phyloP scores from a whole-genome alignment of 129 eudicot genomes.

The Kitagawia praeruptora region DNA sequence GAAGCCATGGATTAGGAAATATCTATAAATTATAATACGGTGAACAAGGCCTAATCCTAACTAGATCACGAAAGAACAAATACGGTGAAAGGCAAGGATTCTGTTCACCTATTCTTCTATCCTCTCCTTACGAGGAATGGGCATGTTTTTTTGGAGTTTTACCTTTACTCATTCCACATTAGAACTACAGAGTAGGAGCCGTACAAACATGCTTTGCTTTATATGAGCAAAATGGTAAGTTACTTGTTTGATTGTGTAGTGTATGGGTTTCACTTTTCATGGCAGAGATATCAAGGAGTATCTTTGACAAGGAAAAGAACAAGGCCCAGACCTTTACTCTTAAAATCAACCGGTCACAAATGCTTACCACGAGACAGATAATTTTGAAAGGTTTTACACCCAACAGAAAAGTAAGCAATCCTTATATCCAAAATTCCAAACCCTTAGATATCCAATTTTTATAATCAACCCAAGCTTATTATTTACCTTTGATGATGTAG shows the following conservation, averaged over 20 bases:
- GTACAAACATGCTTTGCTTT: background rate
- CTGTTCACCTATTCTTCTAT: background rate
- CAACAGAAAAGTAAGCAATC: background rate
- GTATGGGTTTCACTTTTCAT: background rate
- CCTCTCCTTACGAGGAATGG: background rate
- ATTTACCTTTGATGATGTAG: conserved; percentile 44
- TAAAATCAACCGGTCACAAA: background rate
- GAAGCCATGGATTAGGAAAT: too few relatives aligned
- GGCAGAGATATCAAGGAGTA: background rate
- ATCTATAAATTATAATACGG: too few relatives aligned
- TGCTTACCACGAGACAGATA: background rate
- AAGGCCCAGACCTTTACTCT: background rate
- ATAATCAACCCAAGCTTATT: conserved; percentile 8
- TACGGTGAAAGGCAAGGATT: background rate
- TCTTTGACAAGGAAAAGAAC: background rate
- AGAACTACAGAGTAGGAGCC: background rate
- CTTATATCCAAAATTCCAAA: conserved; percentile 2
- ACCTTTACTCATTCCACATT: background rate
- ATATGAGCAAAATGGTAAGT: background rate
- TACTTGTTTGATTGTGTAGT: too few relatives aligned
- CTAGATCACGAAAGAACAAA: background rate
- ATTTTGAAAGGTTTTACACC: background rate
- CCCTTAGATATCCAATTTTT: background rate
- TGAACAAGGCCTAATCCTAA: too few relatives aligned
- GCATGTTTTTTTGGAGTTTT: background rate